Base-by-base conservation (phyloP, 2,329 filamentous ascomycete species). In the Amesomyces nigricolor region DNA sequence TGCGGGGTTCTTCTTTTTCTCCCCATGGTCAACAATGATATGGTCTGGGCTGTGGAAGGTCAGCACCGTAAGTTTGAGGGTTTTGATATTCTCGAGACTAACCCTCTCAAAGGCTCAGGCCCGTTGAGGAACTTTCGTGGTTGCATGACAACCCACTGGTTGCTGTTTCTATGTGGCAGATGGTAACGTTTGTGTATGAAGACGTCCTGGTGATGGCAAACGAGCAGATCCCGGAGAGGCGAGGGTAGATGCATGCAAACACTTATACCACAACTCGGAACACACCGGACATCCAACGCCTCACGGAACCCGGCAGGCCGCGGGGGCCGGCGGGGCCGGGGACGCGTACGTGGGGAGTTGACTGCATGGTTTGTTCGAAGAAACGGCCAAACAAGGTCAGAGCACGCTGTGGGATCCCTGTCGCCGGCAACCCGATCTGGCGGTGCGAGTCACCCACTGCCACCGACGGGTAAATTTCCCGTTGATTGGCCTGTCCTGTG, bases 1-100 rank as follows among this genome's bases (percentile, higher is more conserved):
- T 8, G 80, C 75, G 2, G 83, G 82, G 62, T 86, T 84, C 8
- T 74, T 72, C 47, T 75, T 73, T 10, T 71, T 67, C n/a, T 30
- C 51, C 37, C 74, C 73, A 65, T 76, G 72, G 46, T 73, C 66
- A 63, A 78, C 80, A 1, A 74, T 74, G 11, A 70, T 61, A 16
- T 26, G 22, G 22, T 70, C 58, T 5, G 71, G 71, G 35, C 71
- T 73, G 53, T 16, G 16, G 44, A 53, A 19, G 26, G 22, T 30
- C 14, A n/a, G 43, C 42, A 42, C 14, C 10, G 7, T 44, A n/a
- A 35, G 19, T 32, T 32, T 30, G 29, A n/a, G 22, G 11, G 47
- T 9, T 42, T 48, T 13, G 40, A n/a, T 13, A 26, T 7, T 42
- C 32, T 47, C 43, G 2, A 9, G 29, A 63, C 69, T 54, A 56